A percentile compares a stretch with the other conserved stretches of the same genome.
These are phyloP conservation scores for Candida neerlandica DNA, from an alignment of 1,139 yeast genomes.

Conservation along the genomic window DNA sequence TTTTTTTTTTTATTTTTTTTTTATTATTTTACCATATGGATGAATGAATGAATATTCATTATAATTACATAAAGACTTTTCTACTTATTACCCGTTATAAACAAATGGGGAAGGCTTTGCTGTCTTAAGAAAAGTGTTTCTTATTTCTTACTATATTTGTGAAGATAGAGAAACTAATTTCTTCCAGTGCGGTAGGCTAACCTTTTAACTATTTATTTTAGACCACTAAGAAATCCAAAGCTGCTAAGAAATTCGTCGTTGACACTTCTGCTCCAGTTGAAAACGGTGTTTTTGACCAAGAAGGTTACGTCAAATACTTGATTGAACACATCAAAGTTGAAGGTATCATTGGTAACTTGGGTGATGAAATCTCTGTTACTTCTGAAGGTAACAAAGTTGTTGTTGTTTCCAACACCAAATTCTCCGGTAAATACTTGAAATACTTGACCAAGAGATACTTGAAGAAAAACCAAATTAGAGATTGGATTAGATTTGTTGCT, in stretches of 20 bases:
- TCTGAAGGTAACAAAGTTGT: conserved; percentile 85
- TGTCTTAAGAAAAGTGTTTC: conserved; percentile 15
- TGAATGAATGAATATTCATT: neutral
- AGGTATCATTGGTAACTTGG: conserved; percentile 94
- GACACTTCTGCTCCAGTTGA: conserved; percentile 98
- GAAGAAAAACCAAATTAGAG: conserved; percentile 99
- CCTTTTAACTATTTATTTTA: conserved; percentile 40
- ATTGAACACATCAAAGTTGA: conserved; percentile 99
- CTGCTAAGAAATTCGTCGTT: conserved; percentile 90
- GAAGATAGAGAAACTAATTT: conserved; percentile 22
- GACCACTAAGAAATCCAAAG: conserved; percentile 78
- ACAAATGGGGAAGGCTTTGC: conserved; percentile 18
- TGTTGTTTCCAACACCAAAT: conserved; percentile 88
- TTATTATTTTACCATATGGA: neutral
- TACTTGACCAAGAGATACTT: conserved; percentile 99
- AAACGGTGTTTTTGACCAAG: conserved; percentile 97
- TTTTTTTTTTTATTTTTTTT: conserved; percentile 9
- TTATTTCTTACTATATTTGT: conserved; percentile 15
- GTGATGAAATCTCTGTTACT: conserved; percentile 89
- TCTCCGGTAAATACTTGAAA: conserved; percentile 99
- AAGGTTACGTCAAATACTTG: conserved; percentile 96
- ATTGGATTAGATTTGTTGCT: conserved; percentile 99
- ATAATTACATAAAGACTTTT: neutral
- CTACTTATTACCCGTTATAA: conserved; percentile 6
- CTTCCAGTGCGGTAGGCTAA: conserved; percentile 59